Base-by-base conservation (phyloP, 176 grass and related monocot genomes). In the Zizania latifolia region DNA sequence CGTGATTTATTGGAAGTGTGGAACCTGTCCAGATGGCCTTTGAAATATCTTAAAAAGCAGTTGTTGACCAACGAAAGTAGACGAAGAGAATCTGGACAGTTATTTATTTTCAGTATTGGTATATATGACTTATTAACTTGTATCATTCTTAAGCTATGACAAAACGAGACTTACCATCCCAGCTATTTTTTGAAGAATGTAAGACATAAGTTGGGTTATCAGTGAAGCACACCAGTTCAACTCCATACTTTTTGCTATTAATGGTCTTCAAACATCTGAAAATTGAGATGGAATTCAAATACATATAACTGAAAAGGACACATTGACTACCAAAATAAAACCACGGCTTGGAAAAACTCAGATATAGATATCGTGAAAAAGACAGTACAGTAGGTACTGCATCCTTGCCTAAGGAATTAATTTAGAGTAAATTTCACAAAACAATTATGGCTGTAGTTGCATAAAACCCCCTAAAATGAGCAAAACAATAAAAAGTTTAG, bases 221-320 rank as follows among this genome's bases (percentile, higher is more conserved):
- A 85, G 94, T 94, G 76, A 98, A 98, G 74, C 84, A 81, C 17
- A 98, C 95, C 60, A 98, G 72, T 71, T 98, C 95, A 45, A 98
- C 95, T 23, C 95, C 95, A 86, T 98, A 94, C 10, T 98, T 98
- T 83, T 98, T 98, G 84, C 95, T 98, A 89, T 98, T 98, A 78
- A 98, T 98, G 24, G 95, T 98, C 84, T 98, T 98, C 81, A 98
- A 88, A 80, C 95, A 98, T 58, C 95, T 98, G 80, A 48, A 19
- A 76, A 58, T 65, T 68, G 13, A 43, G 37, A 82, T 40, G 71
- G n/a, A 50, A 75, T 83, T 57, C 37, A 79, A 78, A 66, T 80
- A 23, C 21, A 60, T 80, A 71, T 55, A 40, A 87, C 41, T 7
- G 8, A 36, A n/a, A 38, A 79, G 53, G 5, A 62, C 54, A 65